Percentiles rank a stretch among this genome's conserved stretches.
These are phyloP conservation scores for Glutinoglossum americanum DNA, from an alignment of 495 filamentous ascomycete genomes.

Conservation along the genomic window DNA sequence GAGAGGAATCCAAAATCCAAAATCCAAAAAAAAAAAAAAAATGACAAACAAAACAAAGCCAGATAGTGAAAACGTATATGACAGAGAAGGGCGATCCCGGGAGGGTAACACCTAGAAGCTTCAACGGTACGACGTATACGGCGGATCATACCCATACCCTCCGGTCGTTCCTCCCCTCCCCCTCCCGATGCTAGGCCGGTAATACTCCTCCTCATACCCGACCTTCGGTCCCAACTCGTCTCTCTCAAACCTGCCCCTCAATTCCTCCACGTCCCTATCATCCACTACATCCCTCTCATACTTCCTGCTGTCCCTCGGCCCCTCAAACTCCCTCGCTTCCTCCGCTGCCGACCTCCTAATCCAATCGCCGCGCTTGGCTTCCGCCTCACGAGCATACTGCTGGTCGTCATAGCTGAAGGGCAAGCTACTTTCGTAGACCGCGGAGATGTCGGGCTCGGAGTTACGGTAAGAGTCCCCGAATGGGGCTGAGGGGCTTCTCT, in stretches of 20 bases:
- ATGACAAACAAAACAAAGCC: too few species aligned
- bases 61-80: too few species aligned
- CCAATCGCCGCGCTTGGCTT: conserved; percentile 6
- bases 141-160: conserved; percentile 10
- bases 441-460: not conserved
- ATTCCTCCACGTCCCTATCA: not conserved
- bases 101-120: too few species aligned
- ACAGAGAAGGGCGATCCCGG: too few species aligned
- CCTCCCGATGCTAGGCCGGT: conserved; percentile 6
- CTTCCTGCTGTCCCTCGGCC: conserved; percentile 8
- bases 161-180: not conserved
- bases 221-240: conserved; percentile 4
- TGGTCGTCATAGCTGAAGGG: conserved; percentile 11
- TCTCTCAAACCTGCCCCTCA: not conserved
- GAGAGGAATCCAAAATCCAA: too few species aligned
- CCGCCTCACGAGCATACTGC: conserved; percentile 9
- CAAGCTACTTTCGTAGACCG: not conserved
- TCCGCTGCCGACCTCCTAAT: conserved; percentile 10
- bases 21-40: too few species aligned
- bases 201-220: conserved; percentile 12
- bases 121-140: conserved; percentile 1
- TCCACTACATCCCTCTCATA: conserved; percentile 8
- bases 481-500: conserved; percentile 4
- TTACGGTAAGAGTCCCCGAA: not conserved
- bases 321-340: conserved; percentile 10